A percentile compares a stretch with the other conserved stretches of the same genome.
These are phyloP conservation scores for Penicillium atrosanguineum DNA, from an alignment of 495 filamentous ascomycete genomes.

Conservation along the genomic window DNA sequence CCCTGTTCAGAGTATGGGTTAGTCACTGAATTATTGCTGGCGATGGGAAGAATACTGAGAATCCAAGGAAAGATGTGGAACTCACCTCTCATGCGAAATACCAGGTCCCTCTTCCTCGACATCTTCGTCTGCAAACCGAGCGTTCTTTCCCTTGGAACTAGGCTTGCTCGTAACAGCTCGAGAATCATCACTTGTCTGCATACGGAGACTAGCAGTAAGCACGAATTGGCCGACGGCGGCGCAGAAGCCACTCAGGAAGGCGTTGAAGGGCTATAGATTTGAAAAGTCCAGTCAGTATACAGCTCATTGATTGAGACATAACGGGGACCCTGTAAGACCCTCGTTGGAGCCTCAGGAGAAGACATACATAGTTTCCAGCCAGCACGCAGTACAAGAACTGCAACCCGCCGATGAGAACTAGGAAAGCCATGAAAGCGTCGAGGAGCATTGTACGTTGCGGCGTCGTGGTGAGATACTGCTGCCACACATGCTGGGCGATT, in stretches of 20 bases:
- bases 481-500: constrained; percentile 57
- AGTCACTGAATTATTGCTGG: background rate
- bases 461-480: constrained; percentile 73
- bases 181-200: constrained; percentile 67
- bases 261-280: constrained; percentile 82
- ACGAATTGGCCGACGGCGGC: constrained; percentile 98
- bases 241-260: constrained; percentile 91
- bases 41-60: background rate
- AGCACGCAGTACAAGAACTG: constrained; percentile 94
- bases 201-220: constrained; percentile 82
- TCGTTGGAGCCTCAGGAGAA: too few species aligned
- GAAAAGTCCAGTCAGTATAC: background rate
- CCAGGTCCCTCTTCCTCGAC: constrained; percentile 30
- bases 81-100: constrained; percentile 50
- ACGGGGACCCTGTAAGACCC: background rate
- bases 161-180: constrained; percentile 16
- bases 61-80: constrained; percentile 5
- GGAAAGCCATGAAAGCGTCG: constrained; percentile 87
- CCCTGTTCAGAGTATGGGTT: constrained; percentile 48
- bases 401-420: constrained; percentile 78
- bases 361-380: constrained; percentile 87
- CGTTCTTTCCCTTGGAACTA: constrained; percentile 37
- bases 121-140: constrained; percentile 24
- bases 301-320: background rate
- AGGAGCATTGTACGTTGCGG: constrained; percentile 89